A percentile compares a stretch with the other conserved stretches of the same genome.
Conservation (phyloP, 306 rosid genomes). For the Potentilla sterilis region DNA sequence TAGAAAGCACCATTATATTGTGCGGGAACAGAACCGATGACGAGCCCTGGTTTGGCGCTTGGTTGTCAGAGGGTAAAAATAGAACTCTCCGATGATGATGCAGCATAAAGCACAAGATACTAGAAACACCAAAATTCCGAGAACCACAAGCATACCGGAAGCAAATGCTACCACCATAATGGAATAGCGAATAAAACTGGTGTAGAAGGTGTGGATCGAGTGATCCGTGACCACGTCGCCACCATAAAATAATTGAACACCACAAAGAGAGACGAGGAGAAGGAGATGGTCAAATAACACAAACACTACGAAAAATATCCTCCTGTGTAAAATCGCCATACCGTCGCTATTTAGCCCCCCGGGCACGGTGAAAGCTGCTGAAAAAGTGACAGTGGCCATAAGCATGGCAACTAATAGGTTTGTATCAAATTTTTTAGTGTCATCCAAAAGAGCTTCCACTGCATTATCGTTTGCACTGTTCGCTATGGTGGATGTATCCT, state of each 20-base stretch:
- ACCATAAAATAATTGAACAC: not conserved
- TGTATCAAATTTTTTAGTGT: not conserved
- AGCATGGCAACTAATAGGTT: not conserved
- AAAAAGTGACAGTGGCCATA: not conserved
- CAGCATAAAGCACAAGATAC: not conserved
- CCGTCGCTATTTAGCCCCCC: not conserved
- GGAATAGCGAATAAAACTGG: not conserved
- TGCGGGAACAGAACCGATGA: not conserved
- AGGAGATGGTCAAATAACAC: not conserved
- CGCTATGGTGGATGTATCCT: no score
- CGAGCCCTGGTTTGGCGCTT: not conserved
- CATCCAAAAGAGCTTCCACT: not conserved
- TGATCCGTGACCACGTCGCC: not conserved
- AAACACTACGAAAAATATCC: not conserved
- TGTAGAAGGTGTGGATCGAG: not conserved
- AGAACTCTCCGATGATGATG: not conserved
- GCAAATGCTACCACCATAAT: not conserved
- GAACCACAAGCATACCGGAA: not conserved
- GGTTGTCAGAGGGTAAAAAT: not conserved
- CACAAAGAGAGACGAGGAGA: not conserved
- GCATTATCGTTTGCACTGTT: not conserved
- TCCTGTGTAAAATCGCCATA: not conserved
- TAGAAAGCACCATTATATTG: not conserved
- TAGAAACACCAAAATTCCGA: not conserved
- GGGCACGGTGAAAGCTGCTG: not conserved